These are phyloP conservation scores for Geosmithia putterillii DNA, from an alignment of 2,329 filamentous ascomycete species.

Conservation along the genomic window DNA sequence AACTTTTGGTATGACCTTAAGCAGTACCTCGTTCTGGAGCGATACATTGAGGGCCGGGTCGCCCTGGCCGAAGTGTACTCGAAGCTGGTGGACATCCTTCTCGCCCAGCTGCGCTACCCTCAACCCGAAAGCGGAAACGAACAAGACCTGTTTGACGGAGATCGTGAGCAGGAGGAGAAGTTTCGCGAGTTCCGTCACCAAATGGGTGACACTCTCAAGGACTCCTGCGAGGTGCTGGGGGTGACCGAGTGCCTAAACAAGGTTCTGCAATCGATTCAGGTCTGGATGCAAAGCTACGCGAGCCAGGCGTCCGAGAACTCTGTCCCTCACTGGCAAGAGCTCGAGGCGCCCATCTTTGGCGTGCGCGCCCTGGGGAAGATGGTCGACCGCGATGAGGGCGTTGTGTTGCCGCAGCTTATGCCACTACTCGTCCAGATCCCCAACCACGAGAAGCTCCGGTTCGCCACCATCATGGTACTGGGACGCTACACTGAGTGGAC, in stretches of 20 bases:
- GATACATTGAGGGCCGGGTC: conserved; percentile 71
- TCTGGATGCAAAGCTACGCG: conserved; percentile 78
- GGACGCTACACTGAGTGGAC: conserved; percentile 98
- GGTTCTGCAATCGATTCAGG: conserved; percentile 72
- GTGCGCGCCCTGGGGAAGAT: conserved; percentile 94
- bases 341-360: conserved; percentile 89
- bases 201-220: conserved; percentile 96
- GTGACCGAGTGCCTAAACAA: conserved; percentile 85
- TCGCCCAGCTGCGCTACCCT: conserved; percentile 82
- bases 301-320: conserved; percentile 58
- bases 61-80: conserved; percentile 74
- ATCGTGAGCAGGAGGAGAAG: conserved; percentile 90
- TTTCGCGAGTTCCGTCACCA: conserved; percentile 93
- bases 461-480: conserved; percentile 95
- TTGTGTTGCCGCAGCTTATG: conserved; percentile 83
- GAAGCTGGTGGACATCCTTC: conserved; percentile 82
- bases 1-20: conserved; percentile 98
- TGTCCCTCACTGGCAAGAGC: conserved; percentile 90
- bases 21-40: conserved; percentile 84
- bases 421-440: conserved; percentile 89
- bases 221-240: conserved; percentile 92
- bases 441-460: conserved; percentile 92
- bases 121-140: conserved; percentile 61
- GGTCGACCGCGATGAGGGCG: conserved; percentile 79
- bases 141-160: conserved; percentile 83